Base-by-base conservation (phyloP, 805 yeast species). In the Henningerozyma blattae region DNA sequence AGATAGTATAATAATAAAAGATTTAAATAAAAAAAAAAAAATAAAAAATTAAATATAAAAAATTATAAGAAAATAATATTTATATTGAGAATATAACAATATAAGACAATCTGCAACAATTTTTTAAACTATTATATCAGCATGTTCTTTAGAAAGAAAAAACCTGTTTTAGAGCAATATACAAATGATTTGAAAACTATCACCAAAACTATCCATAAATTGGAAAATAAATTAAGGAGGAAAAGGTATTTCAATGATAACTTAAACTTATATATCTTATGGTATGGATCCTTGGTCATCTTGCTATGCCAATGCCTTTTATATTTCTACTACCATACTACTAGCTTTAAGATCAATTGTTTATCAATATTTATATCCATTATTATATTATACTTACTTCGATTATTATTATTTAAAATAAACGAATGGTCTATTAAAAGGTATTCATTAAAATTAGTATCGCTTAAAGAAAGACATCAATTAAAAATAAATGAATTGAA, bases 401-500 rank as follows among this genome's bases (percentile, higher is more conserved):
- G 14, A 8, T 5, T 22, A 20, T 14, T 20, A 15, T 3, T 30
- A 10, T 12, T 12, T 8, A 12, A 22, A 22, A 9, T 22, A 12
- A 12, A 22, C 12, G 8, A 22, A 9, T 22, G 24, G 12, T 22
- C 12, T n/a, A n/a, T n/a, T n/a, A n/a, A n/a, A n/a, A n/a, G n/a
- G n/a, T n/a, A n/a, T n/a, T n/a, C n/a, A n/a, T n/a, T n/a, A n/a
- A 9, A 15, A 9, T 27, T 15, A 14, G n/a, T 6, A 27, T 27
- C n/a, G 7, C 14, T 6, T 8, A 9, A 15, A 7, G 14, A 15
- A 5, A 8, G 6, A 9, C 84, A 77, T 39, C 59, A 61, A 35
- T 55, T 56, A 18, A 74, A 75, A 49, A 65, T 81, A 32, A 80
- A 77, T 16, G 81, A 75, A 40, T 61, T 81, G 55, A 82, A 82